Percentiles rank a stretch among this genome's conserved stretches.
phyloP scores from a whole-genome alignment of 2,329 filamentous ascomycete species.

The Sporothrix curviconia region DNA sequence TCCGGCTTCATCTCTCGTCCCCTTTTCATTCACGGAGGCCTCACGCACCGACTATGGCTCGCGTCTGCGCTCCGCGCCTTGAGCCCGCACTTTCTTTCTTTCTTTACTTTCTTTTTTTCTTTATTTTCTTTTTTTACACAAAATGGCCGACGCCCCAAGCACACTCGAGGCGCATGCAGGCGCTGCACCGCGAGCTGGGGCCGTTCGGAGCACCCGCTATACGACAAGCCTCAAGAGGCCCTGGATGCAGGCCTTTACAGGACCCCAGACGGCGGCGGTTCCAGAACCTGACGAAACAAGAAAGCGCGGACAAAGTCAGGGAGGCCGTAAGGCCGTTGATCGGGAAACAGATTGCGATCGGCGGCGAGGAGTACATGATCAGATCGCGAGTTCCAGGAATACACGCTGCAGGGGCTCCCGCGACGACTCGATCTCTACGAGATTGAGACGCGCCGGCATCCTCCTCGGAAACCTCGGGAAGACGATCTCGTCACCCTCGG shows the following conservation, averaged over 20 bases:
- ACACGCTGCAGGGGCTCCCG: conserved; percentile 72
- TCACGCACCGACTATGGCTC: conserved; percentile 19
- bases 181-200: conserved; percentile 77
- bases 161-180: conserved; percentile 71
- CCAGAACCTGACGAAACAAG: conserved; percentile 66
- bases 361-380: conserved; percentile 67
- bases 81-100: background rate
- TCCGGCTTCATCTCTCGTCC: too few species aligned
- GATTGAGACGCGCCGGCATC: conserved; percentile 68
- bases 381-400: conserved; percentile 85
- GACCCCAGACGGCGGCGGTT: conserved; percentile 60
- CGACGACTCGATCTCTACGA: conserved; percentile 90
- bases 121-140: conserved; percentile 23
- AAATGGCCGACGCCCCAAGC: conserved; percentile 68
- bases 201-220: conserved; percentile 65
- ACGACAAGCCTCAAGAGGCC: conserved; percentile 52
- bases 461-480: conserved; percentile 68
- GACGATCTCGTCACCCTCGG: conserved; percentile 63
- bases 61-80: conserved; percentile 12
- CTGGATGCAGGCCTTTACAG: conserved; percentile 67
- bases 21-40: too few species aligned
- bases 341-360: conserved; percentile 67
- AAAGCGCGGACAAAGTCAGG: conserved; percentile 65
- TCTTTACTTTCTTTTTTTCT: background rate
- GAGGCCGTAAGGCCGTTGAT: conserved; percentile 64